Conservation (phyloP, 1,284 basidiomycete species). For the Meripilus lineatus region DNA sequence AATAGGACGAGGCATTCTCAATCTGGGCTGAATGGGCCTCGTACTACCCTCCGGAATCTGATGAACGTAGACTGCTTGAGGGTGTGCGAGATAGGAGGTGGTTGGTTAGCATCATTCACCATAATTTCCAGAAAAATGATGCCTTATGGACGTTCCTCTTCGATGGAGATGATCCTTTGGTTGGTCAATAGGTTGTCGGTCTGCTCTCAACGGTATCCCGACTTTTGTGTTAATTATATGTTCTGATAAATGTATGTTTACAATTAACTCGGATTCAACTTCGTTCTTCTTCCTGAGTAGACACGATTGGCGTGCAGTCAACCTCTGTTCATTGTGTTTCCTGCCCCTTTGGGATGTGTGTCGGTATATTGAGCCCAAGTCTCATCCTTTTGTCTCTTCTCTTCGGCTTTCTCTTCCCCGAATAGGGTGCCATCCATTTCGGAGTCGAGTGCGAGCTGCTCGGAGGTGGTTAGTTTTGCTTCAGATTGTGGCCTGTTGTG, state of each 20-base stretch:
- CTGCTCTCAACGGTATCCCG: neutral
- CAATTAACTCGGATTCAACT: too few relatives aligned
- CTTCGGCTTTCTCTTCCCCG: constrained; percentile 71
- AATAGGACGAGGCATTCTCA: constrained; percentile 93
- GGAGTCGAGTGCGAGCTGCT: constrained; percentile 71
- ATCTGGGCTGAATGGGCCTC: constrained; percentile 96
- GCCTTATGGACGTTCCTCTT: constrained; percentile 86
- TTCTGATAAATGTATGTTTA: too few relatives aligned
- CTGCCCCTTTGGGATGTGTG: constrained; percentile 75
- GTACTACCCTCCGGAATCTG: constrained; percentile 75
- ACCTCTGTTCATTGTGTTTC: constrained; percentile 95
- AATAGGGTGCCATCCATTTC: constrained; percentile 79
- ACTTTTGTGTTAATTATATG: too few relatives aligned
- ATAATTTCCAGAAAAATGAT: constrained; percentile 83
- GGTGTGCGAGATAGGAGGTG: constrained; percentile 71
- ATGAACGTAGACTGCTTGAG: constrained; percentile 73
- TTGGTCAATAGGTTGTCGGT: neutral
- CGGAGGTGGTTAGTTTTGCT: constrained; percentile 64
- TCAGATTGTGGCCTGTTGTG: constrained; percentile 60
- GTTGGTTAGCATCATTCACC: constrained; percentile 93
- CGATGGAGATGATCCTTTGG: constrained; percentile 18
- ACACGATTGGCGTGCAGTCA: constrained; percentile 28
- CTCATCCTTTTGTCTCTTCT: constrained; percentile 79
- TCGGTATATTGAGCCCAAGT: constrained; percentile 86
- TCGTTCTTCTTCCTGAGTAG: too few relatives aligned